Conservation (phyloP, 148 eudicot species). For the Selenicereus undatus region DNA sequence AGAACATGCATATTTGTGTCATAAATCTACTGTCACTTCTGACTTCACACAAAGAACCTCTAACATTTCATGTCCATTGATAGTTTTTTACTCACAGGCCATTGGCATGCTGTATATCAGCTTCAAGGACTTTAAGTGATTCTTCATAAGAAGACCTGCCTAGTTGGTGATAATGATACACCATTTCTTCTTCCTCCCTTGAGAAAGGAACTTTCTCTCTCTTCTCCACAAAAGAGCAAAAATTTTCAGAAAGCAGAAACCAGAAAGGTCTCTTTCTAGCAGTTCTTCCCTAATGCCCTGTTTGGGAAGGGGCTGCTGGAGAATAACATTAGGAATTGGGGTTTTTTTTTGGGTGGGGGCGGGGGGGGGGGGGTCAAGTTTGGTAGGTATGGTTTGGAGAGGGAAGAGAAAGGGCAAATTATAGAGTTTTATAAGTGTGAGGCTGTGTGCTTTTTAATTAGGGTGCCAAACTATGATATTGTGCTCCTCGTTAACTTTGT, state of each 20-base stretch:
- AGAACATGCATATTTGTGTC: neutral
- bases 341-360: neutral
- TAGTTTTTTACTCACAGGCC: conserved; percentile 49
- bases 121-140: conserved; percentile 60
- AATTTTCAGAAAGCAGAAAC: conserved; percentile 14
- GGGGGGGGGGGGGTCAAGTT: neutral
- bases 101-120: conserved; percentile 88
- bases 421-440: conserved; percentile 4
- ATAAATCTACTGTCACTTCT: neutral
- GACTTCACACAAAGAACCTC: neutral
- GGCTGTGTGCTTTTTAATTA: conserved; percentile 16
- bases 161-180: conserved; percentile 58
- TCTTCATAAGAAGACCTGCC: conserved; percentile 59
- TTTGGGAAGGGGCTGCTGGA: conserved; percentile 4
- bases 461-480: conserved; percentile 25
- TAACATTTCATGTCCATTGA: neutral
- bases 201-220: neutral
- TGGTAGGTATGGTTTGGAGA: neutral
- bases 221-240: neutral
- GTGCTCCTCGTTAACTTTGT: conserved; percentile 19
- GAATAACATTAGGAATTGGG: neutral
- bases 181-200: conserved; percentile 39
- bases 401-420: neutral
- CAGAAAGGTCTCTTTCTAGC: conserved; percentile 9
- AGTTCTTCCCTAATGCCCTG: conserved; percentile 7